Conservation (phyloP, 1,284 basidiomycete species). For the Apiotrichum mycotoxinovorans region DNA sequence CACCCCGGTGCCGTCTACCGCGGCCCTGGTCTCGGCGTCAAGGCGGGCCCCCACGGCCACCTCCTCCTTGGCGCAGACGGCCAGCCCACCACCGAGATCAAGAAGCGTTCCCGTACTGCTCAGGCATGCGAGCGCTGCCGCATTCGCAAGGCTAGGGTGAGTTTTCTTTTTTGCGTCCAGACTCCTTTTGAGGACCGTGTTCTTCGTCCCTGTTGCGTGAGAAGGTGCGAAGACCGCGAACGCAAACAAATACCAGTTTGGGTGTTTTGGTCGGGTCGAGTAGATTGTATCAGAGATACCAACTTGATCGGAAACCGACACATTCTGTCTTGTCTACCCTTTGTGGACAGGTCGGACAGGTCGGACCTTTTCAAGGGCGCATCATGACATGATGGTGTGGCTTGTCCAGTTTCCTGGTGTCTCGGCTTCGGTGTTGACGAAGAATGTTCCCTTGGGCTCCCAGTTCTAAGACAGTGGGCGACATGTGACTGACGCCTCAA, state of each 20-base stretch:
- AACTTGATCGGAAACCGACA: neutral
- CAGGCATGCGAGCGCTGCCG: slow-evolving; percentile 33
- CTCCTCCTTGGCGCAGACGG: slow-evolving; percentile 19
- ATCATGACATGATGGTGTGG: neutral
- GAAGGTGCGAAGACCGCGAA: too few relatives aligned
- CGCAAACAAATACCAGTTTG: too few relatives aligned
- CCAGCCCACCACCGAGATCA: slow-evolving; percentile 20
- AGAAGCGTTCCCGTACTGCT: slow-evolving; percentile 27
- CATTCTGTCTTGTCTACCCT: neutral
- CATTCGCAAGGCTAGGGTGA: slow-evolving; percentile 29
- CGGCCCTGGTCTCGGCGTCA: slow-evolving; percentile 9
- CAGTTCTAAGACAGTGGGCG: neutral
- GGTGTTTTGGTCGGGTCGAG: neutral
- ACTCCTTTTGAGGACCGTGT: too few relatives aligned
- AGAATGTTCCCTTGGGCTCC: neutral
- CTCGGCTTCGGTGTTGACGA: neutral
- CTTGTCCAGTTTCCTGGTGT: neutral
- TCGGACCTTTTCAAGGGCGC: too few relatives aligned
- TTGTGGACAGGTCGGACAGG: too few relatives aligned
- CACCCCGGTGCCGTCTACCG: neutral
- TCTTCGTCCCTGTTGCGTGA: too few relatives aligned
- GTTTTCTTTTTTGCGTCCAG: slow-evolving; percentile 1
- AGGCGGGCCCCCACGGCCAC: slow-evolving; percentile 12
- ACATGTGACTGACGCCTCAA: slow-evolving; percentile 1
- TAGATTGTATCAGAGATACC: neutral